Percentiles rank a stretch among this genome's conserved stretches.
Conservation (phyloP, 768 basidiomycete genomes). For the Termitomyces sp. region DNA sequence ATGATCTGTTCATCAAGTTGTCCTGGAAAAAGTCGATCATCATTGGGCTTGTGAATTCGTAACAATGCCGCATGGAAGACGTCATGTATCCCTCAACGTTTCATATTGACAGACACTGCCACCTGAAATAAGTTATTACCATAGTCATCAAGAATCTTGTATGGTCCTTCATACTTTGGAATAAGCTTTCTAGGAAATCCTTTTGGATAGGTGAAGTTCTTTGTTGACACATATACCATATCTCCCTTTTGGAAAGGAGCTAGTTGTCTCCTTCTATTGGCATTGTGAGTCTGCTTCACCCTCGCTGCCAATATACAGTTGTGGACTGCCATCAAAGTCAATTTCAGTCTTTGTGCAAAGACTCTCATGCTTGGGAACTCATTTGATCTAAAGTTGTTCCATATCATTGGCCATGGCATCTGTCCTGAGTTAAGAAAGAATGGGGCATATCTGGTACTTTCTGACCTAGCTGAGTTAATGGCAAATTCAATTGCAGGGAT, state of each 20-base stretch:
- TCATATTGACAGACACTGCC: not conserved
- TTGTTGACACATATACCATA: not conserved
- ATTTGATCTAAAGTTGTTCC: not conserved
- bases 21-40: no score
- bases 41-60: no score
- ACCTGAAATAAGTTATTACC: not conserved
- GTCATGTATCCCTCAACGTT: not conserved
- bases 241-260: not conserved
- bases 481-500: no score
- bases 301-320: not conserved
- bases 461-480: no score
- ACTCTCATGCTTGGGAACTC: not conserved
- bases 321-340: not conserved
- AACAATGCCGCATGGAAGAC: no score
- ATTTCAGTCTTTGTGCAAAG: not conserved
- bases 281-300: not conserved
- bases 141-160: no score
- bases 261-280: not conserved
- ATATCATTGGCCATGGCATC: not conserved
- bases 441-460: no score
- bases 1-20: no score
- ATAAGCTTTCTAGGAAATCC: not conserved
- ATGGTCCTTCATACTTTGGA: not conserved
- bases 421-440: not conserved
- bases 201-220: not conserved